Percentiles rank a stretch among this genome's conserved stretches.
These are phyloP conservation scores for Adansonia grandidieri DNA, from an alignment of 441 rosid genomes.

Conservation along the genomic window DNA sequence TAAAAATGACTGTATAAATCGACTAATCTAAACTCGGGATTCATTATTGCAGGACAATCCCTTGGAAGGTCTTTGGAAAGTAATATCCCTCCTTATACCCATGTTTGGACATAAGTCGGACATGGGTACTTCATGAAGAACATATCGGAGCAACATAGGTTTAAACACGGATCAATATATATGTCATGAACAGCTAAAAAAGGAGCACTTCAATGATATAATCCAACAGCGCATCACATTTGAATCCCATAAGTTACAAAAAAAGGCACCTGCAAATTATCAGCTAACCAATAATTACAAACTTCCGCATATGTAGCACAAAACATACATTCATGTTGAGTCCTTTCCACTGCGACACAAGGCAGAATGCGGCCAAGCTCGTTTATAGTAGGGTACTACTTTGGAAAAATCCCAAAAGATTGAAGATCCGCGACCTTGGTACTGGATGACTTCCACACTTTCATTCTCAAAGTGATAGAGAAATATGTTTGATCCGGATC, in stretches of 20 bases:
- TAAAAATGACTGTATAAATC: no score
- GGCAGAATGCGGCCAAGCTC: slow-evolving; percentile 53
- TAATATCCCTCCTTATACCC: no score
- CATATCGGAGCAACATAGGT: no score
- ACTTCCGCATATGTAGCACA: neutral
- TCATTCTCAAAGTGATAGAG: slow-evolving; percentile 28
- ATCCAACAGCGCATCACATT: neutral
- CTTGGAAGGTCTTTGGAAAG: no score
- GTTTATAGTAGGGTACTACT: slow-evolving; percentile 56
- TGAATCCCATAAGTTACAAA: neutral
- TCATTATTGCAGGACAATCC: no score
- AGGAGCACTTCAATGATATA: neutral
- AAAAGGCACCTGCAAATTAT: neutral
- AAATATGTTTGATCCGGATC: slow-evolving; percentile 50
- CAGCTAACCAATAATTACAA: neutral
- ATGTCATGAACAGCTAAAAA: neutral
- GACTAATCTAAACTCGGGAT: no score
- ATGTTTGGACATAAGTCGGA: no score
- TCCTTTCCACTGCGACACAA: slow-evolving; percentile 15
- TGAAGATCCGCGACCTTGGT: slow-evolving; percentile 52
- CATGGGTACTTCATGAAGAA: no score
- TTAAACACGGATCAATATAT: no score
- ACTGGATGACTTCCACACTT: slow-evolving; percentile 46
- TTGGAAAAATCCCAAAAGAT: slow-evolving; percentile 53
- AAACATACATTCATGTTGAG: neutral